Evolutionary conservation across 805 yeast species (phyloP).

Genomic region (Priceomyces haplophilus): DNA sequence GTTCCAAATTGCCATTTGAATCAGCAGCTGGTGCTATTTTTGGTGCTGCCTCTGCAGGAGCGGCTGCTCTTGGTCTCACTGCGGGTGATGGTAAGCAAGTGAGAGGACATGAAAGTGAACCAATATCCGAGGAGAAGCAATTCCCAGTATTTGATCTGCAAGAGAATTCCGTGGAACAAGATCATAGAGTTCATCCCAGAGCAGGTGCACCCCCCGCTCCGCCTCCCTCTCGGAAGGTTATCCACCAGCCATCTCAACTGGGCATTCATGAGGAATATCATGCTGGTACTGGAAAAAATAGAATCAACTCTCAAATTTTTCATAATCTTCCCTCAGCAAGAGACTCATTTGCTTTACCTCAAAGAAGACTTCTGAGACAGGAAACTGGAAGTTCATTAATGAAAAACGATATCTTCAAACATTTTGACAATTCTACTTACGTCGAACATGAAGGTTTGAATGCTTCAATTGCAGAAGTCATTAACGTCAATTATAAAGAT

Average conservation of each 20-base stretch:
- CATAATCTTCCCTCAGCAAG: slow-evolving; percentile 42
- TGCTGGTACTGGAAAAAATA: slow-evolving; percentile 27
- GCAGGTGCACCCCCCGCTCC: slow-evolving; percentile 45
- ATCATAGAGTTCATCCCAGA: neutral
- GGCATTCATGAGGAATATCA: slow-evolving; percentile 13
- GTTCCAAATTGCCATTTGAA: too few relatives aligned
- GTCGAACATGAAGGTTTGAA: slow-evolving; percentile 66
- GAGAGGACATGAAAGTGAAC: neutral
- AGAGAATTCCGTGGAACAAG: neutral
- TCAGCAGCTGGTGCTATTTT: slow-evolving; percentile 11
- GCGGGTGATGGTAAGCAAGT: slow-evolving; percentile 2
- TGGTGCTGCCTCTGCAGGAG: slow-evolving; percentile 14
- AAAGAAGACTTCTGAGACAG: slow-evolving; percentile 28
- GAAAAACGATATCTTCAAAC: slow-evolving; percentile 23
- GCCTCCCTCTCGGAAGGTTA: slow-evolving; percentile 55
- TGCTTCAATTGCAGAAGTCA: slow-evolving; percentile 81
- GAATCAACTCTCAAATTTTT: slow-evolving; percentile 47
- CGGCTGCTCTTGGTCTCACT: slow-evolving; percentile 9
- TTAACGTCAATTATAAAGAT: slow-evolving; percentile 69
- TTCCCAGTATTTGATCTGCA: neutral
- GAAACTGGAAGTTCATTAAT: slow-evolving; percentile 37
- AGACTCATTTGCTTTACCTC: slow-evolving; percentile 23
- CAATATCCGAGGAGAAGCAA: neutral
- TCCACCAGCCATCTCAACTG: slow-evolving; percentile 18
- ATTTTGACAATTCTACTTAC: slow-evolving; percentile 23